These are phyloP conservation scores for Ustilago curta DNA, from an alignment of 1,284 basidiomycete species.

Conservation along the genomic window DNA sequence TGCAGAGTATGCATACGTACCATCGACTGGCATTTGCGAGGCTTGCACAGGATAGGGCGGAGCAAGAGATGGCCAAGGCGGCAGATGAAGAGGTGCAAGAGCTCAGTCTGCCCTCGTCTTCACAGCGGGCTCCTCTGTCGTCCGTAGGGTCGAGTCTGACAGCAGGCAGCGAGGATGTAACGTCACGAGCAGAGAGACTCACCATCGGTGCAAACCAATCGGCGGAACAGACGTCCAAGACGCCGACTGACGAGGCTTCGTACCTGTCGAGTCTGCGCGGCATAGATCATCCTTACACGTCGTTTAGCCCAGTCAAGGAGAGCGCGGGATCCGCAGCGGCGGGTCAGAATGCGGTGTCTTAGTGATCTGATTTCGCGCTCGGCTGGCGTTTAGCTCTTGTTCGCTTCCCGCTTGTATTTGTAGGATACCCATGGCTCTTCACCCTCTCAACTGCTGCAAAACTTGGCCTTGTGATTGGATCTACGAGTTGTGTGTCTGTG, in stretches of 20 bases:
- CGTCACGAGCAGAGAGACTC: conserved; percentile 5
- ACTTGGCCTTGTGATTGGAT: background rate
- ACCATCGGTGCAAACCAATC: conserved; percentile 9
- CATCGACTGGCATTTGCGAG: conserved; percentile 79
- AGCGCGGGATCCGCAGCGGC: background rate
- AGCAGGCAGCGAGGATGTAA: background rate
- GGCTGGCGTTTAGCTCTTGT: background rate
- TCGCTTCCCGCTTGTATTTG: background rate
- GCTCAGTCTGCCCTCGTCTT: conserved; percentile 7
- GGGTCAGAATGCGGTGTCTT: background rate
- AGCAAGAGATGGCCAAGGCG: conserved; percentile 20
- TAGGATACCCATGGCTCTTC: conserved; percentile 4
- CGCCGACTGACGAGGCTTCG: conserved; percentile 13
- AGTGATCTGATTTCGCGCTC: background rate
- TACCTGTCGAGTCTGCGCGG: conserved; percentile 18
- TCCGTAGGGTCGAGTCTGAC: conserved; percentile 5
- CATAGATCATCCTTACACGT: conserved; percentile 17
- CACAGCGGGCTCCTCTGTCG: conserved; percentile 4
- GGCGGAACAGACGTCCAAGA: conserved; percentile 2
- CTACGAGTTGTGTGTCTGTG: no score
- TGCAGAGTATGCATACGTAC: conserved; percentile 88
- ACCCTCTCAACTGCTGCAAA: background rate
- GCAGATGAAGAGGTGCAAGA: conserved; percentile 21
- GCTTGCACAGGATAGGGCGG: conserved; percentile 57
- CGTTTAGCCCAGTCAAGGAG: conserved; percentile 28